phyloP scores from a whole-genome alignment of 352 stramenopile species.

The Phytopythium oedochilum region DNA sequence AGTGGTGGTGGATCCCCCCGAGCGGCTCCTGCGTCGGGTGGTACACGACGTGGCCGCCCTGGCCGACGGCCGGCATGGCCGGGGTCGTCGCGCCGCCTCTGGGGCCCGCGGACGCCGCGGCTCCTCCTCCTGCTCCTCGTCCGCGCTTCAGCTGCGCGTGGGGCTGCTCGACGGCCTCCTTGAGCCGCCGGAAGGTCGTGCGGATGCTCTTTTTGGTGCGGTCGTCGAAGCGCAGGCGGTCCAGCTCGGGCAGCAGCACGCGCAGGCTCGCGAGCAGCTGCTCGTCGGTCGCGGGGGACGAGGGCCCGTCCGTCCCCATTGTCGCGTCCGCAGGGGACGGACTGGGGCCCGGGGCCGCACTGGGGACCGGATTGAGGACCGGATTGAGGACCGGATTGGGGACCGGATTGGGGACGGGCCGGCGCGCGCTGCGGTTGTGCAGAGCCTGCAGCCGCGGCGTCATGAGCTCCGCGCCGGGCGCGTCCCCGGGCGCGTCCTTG shows the following conservation, averaged over 20 bases:
- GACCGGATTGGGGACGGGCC: constrained; percentile 11
- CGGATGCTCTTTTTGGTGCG: constrained; percentile 59
- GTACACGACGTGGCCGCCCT: constrained; percentile 1
- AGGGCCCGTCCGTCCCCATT: too few species aligned
- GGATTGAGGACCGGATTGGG: background rate
- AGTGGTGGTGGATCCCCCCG: constrained; percentile 1
- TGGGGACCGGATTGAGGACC: too few species aligned
- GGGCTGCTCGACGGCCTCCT: constrained; percentile 32
- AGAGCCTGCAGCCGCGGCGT: constrained; percentile 32
- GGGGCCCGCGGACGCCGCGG: constrained; percentile 14
- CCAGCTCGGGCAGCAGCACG: constrained; percentile 40
- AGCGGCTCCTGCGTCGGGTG: constrained; percentile 16
- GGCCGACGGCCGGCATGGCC: background rate
- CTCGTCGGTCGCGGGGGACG: constrained; percentile 37
- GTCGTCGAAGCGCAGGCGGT: constrained; percentile 50
- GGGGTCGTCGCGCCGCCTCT: constrained; percentile 11
- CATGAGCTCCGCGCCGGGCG: constrained; percentile 12
- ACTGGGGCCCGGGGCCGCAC: too few species aligned
- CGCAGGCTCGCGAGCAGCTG: constrained; percentile 46
- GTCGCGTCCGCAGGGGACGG: background rate
- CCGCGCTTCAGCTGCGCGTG: background rate
- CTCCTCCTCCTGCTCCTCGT: too few species aligned
- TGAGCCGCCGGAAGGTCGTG: constrained; percentile 41
- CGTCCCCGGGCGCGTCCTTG: background rate
- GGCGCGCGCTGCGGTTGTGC: constrained; percentile 20